Percentiles rank a stretch among this genome's conserved stretches.
These are phyloP conservation scores for Friedmanniomyces simplex DNA, from an alignment of 495 filamentous ascomycete species.

Conservation along the genomic window DNA sequence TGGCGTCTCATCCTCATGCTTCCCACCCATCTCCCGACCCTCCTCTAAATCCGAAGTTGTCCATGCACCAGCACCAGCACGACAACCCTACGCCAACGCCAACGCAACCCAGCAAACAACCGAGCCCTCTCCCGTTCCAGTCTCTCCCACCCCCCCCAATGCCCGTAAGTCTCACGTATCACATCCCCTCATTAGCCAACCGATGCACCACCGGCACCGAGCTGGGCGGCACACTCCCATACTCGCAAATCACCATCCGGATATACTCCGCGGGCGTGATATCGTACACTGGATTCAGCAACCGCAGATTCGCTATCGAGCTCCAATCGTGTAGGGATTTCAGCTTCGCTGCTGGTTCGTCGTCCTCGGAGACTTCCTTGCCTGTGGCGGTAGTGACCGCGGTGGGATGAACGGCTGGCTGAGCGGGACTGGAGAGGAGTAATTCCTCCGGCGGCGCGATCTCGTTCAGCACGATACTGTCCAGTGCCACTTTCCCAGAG, in stretches of 20 bases:
- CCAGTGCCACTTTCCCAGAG: slow-evolving; percentile 78
- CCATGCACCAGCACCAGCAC: too few relatives aligned
- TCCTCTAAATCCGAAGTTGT: too few relatives aligned
- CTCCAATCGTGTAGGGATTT: slow-evolving; percentile 45
- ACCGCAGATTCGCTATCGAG: slow-evolving; percentile 52
- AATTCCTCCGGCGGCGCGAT: slow-evolving; percentile 61
- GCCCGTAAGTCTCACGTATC: neutral
- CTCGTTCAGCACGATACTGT: slow-evolving; percentile 89
- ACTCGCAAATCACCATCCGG: slow-evolving; percentile 81
- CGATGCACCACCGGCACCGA: slow-evolving; percentile 58
- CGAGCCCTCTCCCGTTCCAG: too few relatives aligned
- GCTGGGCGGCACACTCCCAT: slow-evolving; percentile 76
- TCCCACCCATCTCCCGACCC: too few relatives aligned
- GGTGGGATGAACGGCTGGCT: slow-evolving; percentile 7
- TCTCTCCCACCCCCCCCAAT: too few relatives aligned
- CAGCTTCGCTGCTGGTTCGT: slow-evolving; percentile 6
- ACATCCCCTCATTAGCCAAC: slow-evolving; percentile 26
- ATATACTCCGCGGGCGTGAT: slow-evolving; percentile 86
- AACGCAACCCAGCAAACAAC: too few relatives aligned
- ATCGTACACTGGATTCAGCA: slow-evolving; percentile 84
- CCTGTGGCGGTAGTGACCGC: slow-evolving; percentile 31
- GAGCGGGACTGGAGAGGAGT: slow-evolving; percentile 21
- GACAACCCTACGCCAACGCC: too few relatives aligned
- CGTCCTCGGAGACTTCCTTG: slow-evolving; percentile 25
- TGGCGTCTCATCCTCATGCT: too few relatives aligned